Base-by-base conservation (phyloP, 2,329 filamentous ascomycete genomes). In the Purpureocillium takamizusanense region DNA sequence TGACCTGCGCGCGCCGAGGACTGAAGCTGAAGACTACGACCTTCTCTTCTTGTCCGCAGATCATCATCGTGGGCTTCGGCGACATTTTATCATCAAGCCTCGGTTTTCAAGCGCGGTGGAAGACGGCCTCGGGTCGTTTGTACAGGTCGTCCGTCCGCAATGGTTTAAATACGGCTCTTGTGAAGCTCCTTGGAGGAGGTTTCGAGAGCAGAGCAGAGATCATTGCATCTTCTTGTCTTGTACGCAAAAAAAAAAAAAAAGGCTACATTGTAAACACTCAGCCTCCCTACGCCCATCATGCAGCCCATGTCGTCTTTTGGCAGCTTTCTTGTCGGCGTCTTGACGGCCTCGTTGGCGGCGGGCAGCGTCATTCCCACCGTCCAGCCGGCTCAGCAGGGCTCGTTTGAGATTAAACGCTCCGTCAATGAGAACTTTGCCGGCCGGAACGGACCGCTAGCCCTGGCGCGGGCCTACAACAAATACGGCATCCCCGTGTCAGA, bases 391-490 rank as follows among this genome's bases (percentile, higher is more conserved):
- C n/a, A n/a, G n/a, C 35, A 31, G 14, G 35, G 27, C 15, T 36
- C 35, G 1, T 36, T 30, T 12, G 35, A 36, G 35, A n/a, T 39
- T 2, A 39, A 36, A 21, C 38, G 28, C n/a, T 13, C 27, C 8
- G 11, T 25, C 28, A 39, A 39, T 32, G 15, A 31, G 9, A 23
- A 16, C 16, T 39, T 39, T 17, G 21, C 33, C 12, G 38, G 31
- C 10, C 31, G 33, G 4, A 39, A 35, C 11, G 38, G 38, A 3
- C 32, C 38, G n/a, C 17, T 35, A 12, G 38, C 38, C 18, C 13
- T 39, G 27, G 46, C 48, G 18, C 48, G 54, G 37, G 52, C 53
- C 27, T 65, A 65, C 49, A 40, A 37, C 44, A 66, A 67, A 51
- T 65, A 57, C 33, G 53, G 57, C 34, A 50, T 47, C 9, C 42